A percentile compares a stretch with the other conserved stretches of the same genome.
Evolutionary conservation across 2,329 filamentous ascomycete genomes (phyloP).

Genomic region (Microcyclospora pomicola): DNA sequence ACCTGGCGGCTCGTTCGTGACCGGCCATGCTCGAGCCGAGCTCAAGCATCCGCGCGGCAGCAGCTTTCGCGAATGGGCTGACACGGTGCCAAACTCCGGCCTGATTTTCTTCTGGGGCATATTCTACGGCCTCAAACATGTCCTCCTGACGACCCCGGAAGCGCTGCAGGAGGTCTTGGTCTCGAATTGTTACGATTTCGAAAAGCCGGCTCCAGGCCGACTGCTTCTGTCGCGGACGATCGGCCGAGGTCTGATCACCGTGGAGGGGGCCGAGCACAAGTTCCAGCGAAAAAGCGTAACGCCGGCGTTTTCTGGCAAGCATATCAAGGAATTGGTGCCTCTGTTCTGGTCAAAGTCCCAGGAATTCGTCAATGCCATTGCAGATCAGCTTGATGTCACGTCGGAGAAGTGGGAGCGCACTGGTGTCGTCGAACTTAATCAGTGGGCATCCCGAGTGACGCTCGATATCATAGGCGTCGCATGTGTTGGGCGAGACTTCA

Average conservation of each 20-base stretch:
- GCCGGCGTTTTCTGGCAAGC: conserved; percentile 71
- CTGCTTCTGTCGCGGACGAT: conserved; percentile 33
- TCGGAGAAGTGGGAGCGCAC: conserved; percentile 14
- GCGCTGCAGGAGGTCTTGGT: conserved; percentile 37
- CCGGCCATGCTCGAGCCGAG: conserved; percentile 22
- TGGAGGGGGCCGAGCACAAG: conserved; percentile 35
- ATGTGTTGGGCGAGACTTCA: conserved; percentile 27
- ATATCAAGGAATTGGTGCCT: conserved; percentile 70
- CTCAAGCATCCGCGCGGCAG: conserved; percentile 21
- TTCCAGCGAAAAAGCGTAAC: conserved; percentile 55
- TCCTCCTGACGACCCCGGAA: conserved; percentile 34
- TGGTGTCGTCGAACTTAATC: conserved; percentile 21
- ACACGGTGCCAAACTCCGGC: conserved; percentile 8
- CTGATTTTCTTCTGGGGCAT: conserved; percentile 24
- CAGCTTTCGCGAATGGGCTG: not conserved
- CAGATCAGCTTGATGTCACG: conserved; percentile 25
- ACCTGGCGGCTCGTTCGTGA: conserved; percentile 10
- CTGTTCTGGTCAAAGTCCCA: conserved; percentile 65
- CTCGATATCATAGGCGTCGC: conserved; percentile 31
- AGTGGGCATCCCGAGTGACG: conserved; percentile 27
- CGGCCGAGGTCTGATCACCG: conserved; percentile 35
- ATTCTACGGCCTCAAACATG: conserved; percentile 32
- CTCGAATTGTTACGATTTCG: conserved; percentile 37
- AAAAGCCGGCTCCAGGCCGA: conserved; percentile 30
- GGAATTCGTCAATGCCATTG: conserved; percentile 53